Conservation (phyloP, 306 rosid species). For the Glycyrrhiza uralensis region DNA sequence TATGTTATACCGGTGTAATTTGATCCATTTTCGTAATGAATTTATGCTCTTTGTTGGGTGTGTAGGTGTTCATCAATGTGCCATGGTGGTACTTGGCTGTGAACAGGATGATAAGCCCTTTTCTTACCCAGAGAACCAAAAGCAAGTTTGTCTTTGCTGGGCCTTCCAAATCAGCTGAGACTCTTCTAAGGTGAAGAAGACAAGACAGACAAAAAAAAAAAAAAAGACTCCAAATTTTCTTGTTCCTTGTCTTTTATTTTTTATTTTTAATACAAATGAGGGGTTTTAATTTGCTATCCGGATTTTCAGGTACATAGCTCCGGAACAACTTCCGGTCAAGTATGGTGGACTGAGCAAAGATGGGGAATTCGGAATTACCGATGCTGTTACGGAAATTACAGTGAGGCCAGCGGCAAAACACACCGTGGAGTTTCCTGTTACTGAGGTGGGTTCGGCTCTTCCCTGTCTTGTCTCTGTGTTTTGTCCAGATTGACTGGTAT, state of each 20-base stretch:
- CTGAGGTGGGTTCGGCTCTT: constrained; percentile 47
- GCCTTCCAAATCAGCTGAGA: constrained; percentile 62
- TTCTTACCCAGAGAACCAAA: constrained; percentile 62
- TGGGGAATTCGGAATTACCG: constrained; percentile 52
- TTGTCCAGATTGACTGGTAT: constrained; percentile 6
- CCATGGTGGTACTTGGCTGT: constrained; percentile 85
- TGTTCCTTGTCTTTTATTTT: neutral
- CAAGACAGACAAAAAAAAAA: neutral
- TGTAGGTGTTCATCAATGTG: constrained; percentile 74
- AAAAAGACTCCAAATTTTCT: neutral
- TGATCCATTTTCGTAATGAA: too few species aligned
- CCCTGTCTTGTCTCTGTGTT: neutral
- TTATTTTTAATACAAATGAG: neutral
- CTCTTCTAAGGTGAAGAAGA: constrained; percentile 45
- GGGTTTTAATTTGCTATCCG: neutral
- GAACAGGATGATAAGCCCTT: constrained; percentile 69
- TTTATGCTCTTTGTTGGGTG: neutral
- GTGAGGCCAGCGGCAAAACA: constrained; percentile 59
- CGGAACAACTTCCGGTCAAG: constrained; percentile 66
- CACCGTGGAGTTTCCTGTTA: constrained; percentile 55
- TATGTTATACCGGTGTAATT: too few species aligned
- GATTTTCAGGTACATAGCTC: constrained; percentile 52
- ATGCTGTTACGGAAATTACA: constrained; percentile 55
- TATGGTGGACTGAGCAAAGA: constrained; percentile 77
- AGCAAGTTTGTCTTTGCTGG: constrained; percentile 77